Evolutionary conservation across 495 filamentous ascomycete genomes (phyloP), one percentile per base, ranked within the genome.

Genomic region (Tetracladium marchalianum): DNA sequence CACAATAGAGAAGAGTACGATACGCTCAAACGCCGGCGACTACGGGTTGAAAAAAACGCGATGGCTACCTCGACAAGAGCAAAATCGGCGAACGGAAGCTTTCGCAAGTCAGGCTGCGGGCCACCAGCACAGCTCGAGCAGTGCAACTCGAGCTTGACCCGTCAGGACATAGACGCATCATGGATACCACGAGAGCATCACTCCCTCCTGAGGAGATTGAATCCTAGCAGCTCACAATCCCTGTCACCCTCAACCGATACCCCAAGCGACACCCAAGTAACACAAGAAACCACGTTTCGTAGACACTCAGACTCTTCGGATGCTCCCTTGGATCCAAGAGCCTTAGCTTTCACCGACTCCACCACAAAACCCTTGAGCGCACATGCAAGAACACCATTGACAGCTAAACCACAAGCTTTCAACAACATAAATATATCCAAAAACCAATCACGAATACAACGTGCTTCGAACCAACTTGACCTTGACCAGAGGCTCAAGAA

Each of bases 121-220:
- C 9, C 5, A 18, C 17, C 41, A 15, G 45, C 39, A 15, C 12
- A 39, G 8, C 13, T 5, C 11, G 36, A 38, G 0, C 32, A 24
- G 22, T 15, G 11, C 15, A 40, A 40, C 11, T 16, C 43, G 8
- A 17, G n/a, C 5, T 39, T 47, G 22, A 18, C 32, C 22, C 39
- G 39, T 4, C 8, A 41, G 16, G 35, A 16, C 7, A 10, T 44
- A 5, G 45, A 53, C 37, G 24, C 35, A 5, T 48, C 40, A 35
- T 53, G 50, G 50, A 24, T 36, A 8, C 50, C 50, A 15, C 49
- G 43, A 31, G 33, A 39, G 8, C 43, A 38, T 27, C 34, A 22
- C 43, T 38, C 38, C 5, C 36, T 46, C 10, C 42, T 46, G 18
- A 9, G 3, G 17, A 34, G 35, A 1, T 8, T 16, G 24, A 34